A percentile compares a stretch with the other conserved stretches of the same genome.
These are phyloP conservation scores for Chaetomium tenue DNA, from an alignment of 495 filamentous ascomycete species.

Conservation along the genomic window DNA sequence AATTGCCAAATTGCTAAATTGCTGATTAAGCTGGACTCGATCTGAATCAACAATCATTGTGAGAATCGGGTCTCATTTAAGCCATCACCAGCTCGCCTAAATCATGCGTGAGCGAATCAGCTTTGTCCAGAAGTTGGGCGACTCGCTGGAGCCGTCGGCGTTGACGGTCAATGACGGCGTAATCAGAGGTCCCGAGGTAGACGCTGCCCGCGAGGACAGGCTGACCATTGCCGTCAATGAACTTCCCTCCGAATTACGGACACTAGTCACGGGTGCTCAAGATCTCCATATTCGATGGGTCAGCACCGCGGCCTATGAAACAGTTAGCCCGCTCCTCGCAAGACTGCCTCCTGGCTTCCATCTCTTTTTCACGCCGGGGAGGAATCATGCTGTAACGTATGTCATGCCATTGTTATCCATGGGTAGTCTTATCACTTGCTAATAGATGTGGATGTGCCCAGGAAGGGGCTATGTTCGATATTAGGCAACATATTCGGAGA, in stretches of 20 bases:
- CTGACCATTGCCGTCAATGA: constrained; percentile 71
- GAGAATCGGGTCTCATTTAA: neutral
- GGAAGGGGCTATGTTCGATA: constrained; percentile 58
- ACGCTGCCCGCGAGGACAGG: constrained; percentile 75
- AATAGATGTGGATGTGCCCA: constrained; percentile 26
- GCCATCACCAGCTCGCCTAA: neutral
- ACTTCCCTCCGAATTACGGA: constrained; percentile 65
- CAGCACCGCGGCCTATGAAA: constrained; percentile 53
- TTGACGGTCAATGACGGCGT: constrained; percentile 50
- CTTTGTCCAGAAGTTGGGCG: constrained; percentile 63
- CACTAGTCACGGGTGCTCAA: constrained; percentile 62
- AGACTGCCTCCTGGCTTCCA: constrained; percentile 79
- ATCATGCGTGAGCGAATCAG: constrained; percentile 84
- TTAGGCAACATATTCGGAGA: constrained; percentile 62
- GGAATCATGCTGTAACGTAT: constrained; percentile 39
- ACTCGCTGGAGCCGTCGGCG: constrained; percentile 60
- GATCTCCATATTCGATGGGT: constrained; percentile 83
- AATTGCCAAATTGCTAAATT: too few species aligned
- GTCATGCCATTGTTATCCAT: neutral
- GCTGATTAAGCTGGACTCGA: neutral
- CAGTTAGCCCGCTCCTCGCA: constrained; percentile 67
- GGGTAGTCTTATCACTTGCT: neutral
- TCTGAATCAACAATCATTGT: constrained; percentile 1
- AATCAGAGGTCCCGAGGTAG: constrained; percentile 55
- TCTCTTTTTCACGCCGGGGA: constrained; percentile 68